phyloP scores from a whole-genome alignment of 2,329 filamentous ascomycete species.

The Talaromyces sp. region DNA sequence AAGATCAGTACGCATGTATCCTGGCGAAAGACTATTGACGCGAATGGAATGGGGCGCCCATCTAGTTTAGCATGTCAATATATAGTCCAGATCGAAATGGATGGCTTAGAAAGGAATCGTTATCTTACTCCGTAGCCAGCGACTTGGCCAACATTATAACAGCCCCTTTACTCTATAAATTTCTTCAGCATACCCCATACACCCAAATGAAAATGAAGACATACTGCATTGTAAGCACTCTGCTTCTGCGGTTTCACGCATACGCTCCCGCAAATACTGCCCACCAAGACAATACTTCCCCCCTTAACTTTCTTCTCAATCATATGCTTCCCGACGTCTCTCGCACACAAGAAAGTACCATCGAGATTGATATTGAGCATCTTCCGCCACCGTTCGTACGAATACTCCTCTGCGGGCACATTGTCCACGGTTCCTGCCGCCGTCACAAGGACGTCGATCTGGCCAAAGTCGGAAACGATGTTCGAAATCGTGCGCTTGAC shows the following conservation, averaged over 20 bases:
- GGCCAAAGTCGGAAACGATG: slow-evolving; percentile 28
- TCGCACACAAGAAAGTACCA: slow-evolving; percentile 33
- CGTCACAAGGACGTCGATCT: slow-evolving; percentile 36
- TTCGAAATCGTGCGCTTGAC: slow-evolving; percentile 31
- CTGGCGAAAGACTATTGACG: slow-evolving; percentile 36
- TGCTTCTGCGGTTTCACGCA: slow-evolving; percentile 33
- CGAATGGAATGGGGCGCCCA: slow-evolving; percentile 31
- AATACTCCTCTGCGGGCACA: slow-evolving; percentile 28
- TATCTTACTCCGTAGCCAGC: slow-evolving; percentile 24
- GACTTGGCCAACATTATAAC: slow-evolving; percentile 19
- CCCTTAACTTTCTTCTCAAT: slow-evolving; percentile 18
- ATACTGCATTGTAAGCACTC: slow-evolving; percentile 31
- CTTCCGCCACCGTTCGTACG: slow-evolving; percentile 27
- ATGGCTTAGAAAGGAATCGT: not conserved
- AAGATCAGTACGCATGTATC: slow-evolving; percentile 29
- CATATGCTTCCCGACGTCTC: slow-evolving; percentile 32
- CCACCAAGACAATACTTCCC: slow-evolving; percentile 20
- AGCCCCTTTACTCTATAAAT: slow-evolving; percentile 17
- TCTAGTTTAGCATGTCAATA: slow-evolving; percentile 1
- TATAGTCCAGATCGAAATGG: not conserved
- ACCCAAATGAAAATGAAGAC: not conserved
- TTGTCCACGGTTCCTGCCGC: slow-evolving; percentile 36
- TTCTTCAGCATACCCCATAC: not conserved
- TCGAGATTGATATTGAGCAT: slow-evolving; percentile 33
- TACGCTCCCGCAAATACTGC: slow-evolving; percentile 26